Evolutionary conservation across 495 filamentous ascomycete species (phyloP).

Genomic region (Aspergillus indologenus): DNA sequence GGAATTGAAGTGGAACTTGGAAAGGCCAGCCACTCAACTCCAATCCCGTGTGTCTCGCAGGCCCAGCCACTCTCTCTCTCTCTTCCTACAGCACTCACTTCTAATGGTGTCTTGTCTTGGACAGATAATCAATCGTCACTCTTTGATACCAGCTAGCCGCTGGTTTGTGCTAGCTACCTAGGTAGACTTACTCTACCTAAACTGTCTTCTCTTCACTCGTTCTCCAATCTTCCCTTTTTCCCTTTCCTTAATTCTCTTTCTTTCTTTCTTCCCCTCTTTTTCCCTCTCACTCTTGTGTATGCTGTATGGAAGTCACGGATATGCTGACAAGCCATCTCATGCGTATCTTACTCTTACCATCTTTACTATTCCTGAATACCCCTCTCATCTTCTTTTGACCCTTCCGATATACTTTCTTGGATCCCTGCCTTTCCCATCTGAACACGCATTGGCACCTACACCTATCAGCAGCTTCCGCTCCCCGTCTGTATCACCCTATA

Average conservation of each 20-base stretch:
- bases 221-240: conserved; percentile 2
- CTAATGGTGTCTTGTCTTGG: background rate
- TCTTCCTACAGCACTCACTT: background rate
- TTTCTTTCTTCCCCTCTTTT: background rate
- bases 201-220: conserved; percentile 1
- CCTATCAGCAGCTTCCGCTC: background rate
- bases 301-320: conserved; percentile 1
- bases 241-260: conserved; percentile 4
- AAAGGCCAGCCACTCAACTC: background rate
- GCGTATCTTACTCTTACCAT: conserved; percentile 1
- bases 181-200: too few relatives aligned
- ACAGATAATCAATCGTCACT: conserved; percentile 5
- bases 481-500: conserved; percentile 1
- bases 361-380: background rate
- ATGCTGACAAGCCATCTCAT: background rate
- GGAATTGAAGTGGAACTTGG: too few relatives aligned
- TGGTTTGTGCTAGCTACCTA: background rate
- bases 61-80: background rate
- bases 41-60: background rate
- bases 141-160: conserved; percentile 9
- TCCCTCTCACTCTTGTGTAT: background rate
- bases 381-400: background rate
- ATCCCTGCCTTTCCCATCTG: background rate
- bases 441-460: conserved; percentile 9
- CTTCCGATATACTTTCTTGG: background rate